These are phyloP conservation scores for Akanthomyces muscarius DNA, from an alignment of 2,329 filamentous ascomycete species.

Conservation along the genomic window DNA sequence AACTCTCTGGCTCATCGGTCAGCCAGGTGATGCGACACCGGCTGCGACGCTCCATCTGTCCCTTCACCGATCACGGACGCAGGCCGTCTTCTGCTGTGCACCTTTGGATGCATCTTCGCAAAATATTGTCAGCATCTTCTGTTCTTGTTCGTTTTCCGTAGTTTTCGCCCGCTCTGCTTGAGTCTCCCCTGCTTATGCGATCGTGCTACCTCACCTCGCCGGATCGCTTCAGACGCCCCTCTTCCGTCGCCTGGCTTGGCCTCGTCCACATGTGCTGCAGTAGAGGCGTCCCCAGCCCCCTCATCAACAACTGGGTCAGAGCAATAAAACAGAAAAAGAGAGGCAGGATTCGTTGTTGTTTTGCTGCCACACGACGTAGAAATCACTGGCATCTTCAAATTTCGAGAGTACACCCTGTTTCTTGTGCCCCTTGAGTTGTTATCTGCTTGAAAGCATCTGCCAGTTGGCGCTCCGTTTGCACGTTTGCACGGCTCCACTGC, in stretches of 20 bases:
- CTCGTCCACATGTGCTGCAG: background rate
- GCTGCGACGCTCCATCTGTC: background rate
- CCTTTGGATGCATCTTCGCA: background rate
- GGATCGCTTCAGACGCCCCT: background rate
- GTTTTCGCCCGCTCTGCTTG: background rate
- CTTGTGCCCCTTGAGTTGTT: background rate
- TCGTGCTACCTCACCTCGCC: background rate
- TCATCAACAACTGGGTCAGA: background rate
- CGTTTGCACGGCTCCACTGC: background rate
- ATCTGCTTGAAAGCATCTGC: background rate
- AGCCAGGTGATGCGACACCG: background rate
- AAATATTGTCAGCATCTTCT: background rate
- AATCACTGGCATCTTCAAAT: no score
- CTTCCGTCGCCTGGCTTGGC: background rate
- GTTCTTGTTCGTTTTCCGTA: background rate
- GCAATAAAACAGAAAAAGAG: background rate
- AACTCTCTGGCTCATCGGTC: background rate
- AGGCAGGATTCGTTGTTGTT: no score
- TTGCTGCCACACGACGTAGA: no score
- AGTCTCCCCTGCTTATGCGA: background rate
- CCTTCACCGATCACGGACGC: conserved; percentile 10
- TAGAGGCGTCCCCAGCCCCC: background rate
- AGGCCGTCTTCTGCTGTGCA: background rate
- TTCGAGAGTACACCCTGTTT: background rate
- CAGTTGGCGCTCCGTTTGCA: background rate